A percentile compares a stretch with the other conserved stretches of the same genome.
Conservation (phyloP, 2,329 filamentous ascomycete genomes). For the Acarospora socialis region DNA sequence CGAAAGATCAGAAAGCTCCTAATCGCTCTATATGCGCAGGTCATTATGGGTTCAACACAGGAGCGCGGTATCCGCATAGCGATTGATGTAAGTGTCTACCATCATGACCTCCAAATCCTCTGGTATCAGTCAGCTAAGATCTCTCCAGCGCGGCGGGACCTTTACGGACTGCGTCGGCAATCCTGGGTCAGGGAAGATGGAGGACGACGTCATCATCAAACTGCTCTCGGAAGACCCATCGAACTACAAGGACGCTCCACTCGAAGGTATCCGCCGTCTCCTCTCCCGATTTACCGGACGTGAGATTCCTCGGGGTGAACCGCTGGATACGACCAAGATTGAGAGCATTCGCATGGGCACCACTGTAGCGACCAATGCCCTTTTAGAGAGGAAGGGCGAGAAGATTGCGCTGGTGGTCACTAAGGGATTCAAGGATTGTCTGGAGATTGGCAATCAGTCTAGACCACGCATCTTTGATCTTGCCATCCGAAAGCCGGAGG, state of each 20-base stretch:
- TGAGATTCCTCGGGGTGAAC: constrained; percentile 65
- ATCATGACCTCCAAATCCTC: neutral
- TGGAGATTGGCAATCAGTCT: constrained; percentile 82
- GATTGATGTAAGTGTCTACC: constrained; percentile 22
- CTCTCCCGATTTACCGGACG: constrained; percentile 61
- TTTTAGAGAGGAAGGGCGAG: constrained; percentile 83
- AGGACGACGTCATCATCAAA: constrained; percentile 71
- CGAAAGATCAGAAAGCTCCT: too few species aligned
- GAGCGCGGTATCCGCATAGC: constrained; percentile 23
- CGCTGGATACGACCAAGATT: constrained; percentile 68
- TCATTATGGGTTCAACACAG: constrained; percentile 8
- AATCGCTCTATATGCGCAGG: too few species aligned
- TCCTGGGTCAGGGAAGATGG: constrained; percentile 50
- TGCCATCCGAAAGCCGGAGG: constrained; percentile 72
- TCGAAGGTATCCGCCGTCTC: constrained; percentile 80
- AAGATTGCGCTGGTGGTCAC: constrained; percentile 78
- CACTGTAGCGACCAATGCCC: constrained; percentile 82
- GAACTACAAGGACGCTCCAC: constrained; percentile 81
- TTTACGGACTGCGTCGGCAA: constrained; percentile 90
- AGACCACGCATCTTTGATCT: constrained; percentile 84
- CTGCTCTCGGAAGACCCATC: constrained; percentile 77
- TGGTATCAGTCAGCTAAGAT: constrained; percentile 7
- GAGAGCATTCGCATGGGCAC: constrained; percentile 93
- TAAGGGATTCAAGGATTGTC: constrained; percentile 73
- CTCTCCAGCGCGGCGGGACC: constrained; percentile 57